Conservation (phyloP, 2,329 filamentous ascomycete species). For the Trichoderma polysporum region DNA sequence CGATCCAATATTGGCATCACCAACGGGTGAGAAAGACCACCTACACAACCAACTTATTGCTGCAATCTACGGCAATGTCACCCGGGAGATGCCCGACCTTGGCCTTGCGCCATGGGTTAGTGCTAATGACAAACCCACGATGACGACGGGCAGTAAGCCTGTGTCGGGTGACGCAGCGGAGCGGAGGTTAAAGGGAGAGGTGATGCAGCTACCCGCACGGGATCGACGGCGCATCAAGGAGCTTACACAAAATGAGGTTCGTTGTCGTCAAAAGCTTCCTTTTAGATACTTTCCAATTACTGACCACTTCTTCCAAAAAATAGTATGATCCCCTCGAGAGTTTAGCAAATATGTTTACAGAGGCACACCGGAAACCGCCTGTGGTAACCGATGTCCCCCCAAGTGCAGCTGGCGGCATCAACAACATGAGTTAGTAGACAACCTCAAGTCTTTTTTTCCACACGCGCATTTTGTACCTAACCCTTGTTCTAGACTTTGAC, state of each 20-base stretch:
- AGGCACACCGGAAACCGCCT: constrained; percentile 47
- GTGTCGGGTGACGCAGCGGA: constrained; percentile 65
- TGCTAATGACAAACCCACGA: constrained; percentile 65
- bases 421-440: constrained; percentile 69
- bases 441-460: background rate
- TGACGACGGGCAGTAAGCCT: constrained; percentile 58
- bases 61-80: constrained; percentile 68
- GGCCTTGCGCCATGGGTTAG: constrained; percentile 70
- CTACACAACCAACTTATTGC: constrained; percentile 68
- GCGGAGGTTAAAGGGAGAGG: constrained; percentile 64
- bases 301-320: constrained; percentile 22
- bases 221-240: constrained; percentile 68
- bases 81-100: constrained; percentile 65
- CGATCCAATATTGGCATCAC: constrained; percentile 58
- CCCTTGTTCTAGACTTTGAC: constrained; percentile 55
- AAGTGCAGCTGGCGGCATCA: constrained; percentile 68
- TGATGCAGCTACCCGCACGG: constrained; percentile 67
- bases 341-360: constrained; percentile 52
- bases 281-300: constrained; percentile 4
- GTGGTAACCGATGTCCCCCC: constrained; percentile 61
- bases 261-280: constrained; percentile 29
- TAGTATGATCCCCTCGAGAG: constrained; percentile 57
- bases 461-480: constrained; percentile 23
- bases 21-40: constrained; percentile 59
- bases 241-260: constrained; percentile 59